Percentiles rank a stretch among this genome's conserved stretches.
These are phyloP conservation scores for Trypanosoma congolense DNA, from an alignment of 208 protist genomes.

Conservation along the genomic window DNA sequence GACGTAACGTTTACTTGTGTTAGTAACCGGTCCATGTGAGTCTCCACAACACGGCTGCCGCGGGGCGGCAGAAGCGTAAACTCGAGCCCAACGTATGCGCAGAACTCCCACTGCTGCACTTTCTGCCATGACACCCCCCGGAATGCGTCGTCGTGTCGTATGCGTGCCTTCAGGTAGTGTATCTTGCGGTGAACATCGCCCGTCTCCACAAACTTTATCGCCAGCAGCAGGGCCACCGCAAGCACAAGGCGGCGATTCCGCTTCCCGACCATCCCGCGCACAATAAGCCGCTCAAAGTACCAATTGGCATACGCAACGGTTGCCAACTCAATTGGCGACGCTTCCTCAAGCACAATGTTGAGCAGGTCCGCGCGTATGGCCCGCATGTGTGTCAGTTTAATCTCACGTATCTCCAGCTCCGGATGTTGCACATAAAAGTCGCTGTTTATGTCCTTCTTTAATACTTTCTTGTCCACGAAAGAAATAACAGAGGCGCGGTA, in stretches of 20 bases:
- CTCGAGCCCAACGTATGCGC: slow-evolving; percentile 77
- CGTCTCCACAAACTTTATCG: slow-evolving; percentile 81
- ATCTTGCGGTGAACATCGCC: slow-evolving; percentile 70
- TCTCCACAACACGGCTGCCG: slow-evolving; percentile 56
- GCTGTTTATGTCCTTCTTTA: slow-evolving; percentile 85
- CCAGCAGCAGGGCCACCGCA: slow-evolving; percentile 65
- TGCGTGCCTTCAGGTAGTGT: slow-evolving; percentile 56
- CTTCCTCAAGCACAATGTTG: slow-evolving; percentile 64
- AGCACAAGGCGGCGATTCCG: slow-evolving; percentile 68
- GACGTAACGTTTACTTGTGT: slow-evolving; percentile 72
- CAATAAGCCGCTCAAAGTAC: slow-evolving; percentile 82
- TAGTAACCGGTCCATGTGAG: slow-evolving; percentile 70
- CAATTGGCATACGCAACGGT: slow-evolving; percentile 81
- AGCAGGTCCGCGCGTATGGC: slow-evolving; percentile 67
- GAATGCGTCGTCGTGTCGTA: slow-evolving; percentile 54
- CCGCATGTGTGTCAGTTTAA: slow-evolving; percentile 80
- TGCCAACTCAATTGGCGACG: slow-evolving; percentile 57
- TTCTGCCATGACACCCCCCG: slow-evolving; percentile 53
- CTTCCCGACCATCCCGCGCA: slow-evolving; percentile 76
- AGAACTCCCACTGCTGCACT: slow-evolving; percentile 70
- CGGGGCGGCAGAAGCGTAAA: slow-evolving; percentile 72
- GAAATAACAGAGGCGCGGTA: slow-evolving; percentile 79
- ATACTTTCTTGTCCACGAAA: slow-evolving; percentile 75
- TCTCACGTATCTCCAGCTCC: slow-evolving; percentile 73
- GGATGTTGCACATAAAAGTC: slow-evolving; percentile 86